Conservation (phyloP, 805 yeast species). For the Candida sakaeoensis region DNA sequence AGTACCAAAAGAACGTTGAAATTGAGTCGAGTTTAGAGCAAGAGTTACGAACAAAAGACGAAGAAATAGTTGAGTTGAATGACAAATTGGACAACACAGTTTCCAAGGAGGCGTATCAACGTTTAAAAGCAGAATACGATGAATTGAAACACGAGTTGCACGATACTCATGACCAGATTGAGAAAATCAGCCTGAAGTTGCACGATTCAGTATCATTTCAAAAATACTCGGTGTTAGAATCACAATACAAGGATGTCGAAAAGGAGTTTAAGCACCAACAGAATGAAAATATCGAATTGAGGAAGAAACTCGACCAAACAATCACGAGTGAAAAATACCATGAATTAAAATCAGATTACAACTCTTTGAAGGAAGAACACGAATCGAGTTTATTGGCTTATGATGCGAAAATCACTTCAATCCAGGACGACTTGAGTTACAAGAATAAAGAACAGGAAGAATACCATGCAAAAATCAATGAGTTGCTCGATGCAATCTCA, state of each 20-base stretch:
- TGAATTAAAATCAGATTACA: slow-evolving; percentile 8
- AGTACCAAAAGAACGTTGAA: slow-evolving; percentile 4
- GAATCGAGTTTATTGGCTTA: slow-evolving; percentile 1
- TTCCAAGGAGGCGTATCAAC: background rate
- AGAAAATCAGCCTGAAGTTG: background rate
- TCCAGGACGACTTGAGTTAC: slow-evolving; percentile 8
- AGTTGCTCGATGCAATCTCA: slow-evolving; percentile 22
- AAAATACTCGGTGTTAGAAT: background rate
- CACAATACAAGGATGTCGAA: background rate
- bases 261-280: slow-evolving; percentile 6
- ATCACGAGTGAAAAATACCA: slow-evolving; percentile 4
- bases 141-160: slow-evolving; percentile 5
- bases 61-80: slow-evolving; percentile 1
- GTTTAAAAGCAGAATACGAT: slow-evolving; percentile 3
- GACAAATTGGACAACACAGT: background rate
- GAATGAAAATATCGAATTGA: slow-evolving; percentile 9
- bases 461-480: slow-evolving; percentile 27
- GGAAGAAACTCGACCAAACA: background rate
- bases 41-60: slow-evolving; percentile 3
- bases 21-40: slow-evolving; percentile 12
- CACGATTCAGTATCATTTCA: slow-evolving; percentile 1
- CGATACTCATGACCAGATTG: background rate
- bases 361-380: slow-evolving; percentile 9
- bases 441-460: slow-evolving; percentile 29
- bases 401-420: slow-evolving; percentile 7